Conservation (phyloP, 2,329 filamentous ascomycete genomes). For the Botrytis sinoallii region DNA sequence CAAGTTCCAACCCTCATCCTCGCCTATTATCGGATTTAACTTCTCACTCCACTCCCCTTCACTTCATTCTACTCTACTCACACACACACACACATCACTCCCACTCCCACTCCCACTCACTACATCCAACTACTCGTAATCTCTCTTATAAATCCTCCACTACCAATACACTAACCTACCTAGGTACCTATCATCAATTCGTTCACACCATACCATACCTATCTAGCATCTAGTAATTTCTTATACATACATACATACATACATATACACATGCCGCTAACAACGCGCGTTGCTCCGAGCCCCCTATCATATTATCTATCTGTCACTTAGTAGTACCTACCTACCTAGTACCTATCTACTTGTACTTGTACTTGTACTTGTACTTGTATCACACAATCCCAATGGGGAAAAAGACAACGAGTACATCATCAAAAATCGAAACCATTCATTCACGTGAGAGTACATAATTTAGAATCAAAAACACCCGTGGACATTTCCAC, state of each 20-base stretch:
- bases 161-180: too few relatives aligned
- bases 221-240: too few relatives aligned
- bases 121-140: neutral
- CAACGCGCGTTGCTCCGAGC: neutral
- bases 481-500: neutral
- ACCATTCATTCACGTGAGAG: neutral
- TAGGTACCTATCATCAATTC: neutral
- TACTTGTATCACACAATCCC: too few relatives aligned
- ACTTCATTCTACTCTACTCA: too few relatives aligned
- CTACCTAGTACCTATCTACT: too few relatives aligned
- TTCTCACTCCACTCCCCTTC: too few relatives aligned
- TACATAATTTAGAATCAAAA: neutral
- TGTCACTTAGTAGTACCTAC: neutral
- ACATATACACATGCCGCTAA: neutral
- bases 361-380: neutral
- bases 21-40: neutral
- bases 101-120: too few relatives aligned
- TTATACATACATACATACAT: neutral
- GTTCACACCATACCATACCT: too few relatives aligned
- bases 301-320: neutral
- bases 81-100: neutral
- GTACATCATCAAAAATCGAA: neutral
- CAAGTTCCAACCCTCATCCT: too few relatives aligned
- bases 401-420: too few relatives aligned
- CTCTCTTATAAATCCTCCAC: neutral